Evolutionary conservation across 345 rosid species (phyloP).

Genomic region (Physaria fendleri): DNA sequence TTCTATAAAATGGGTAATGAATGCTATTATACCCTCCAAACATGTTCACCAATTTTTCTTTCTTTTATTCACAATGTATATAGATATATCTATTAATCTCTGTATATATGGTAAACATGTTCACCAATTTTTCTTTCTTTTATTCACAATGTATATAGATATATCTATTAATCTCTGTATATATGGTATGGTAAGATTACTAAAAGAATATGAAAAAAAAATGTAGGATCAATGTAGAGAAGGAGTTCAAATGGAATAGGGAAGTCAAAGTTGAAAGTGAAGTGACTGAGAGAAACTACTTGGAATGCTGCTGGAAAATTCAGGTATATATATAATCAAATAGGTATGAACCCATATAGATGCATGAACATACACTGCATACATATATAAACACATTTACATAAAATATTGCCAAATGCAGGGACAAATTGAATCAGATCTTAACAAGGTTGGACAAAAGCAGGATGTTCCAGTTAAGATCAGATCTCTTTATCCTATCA

Average conservation of each 20-base stretch:
- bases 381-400: not conserved
- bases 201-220: too few relatives aligned
- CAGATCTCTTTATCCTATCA: not conserved
- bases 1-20: too few relatives aligned
- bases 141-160: too few relatives aligned
- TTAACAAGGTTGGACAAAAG: conserved; percentile 32
- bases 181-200: too few relatives aligned
- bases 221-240: conserved; percentile 14
- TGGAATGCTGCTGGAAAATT: conserved; percentile 35
- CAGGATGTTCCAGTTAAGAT: conserved; percentile 36
- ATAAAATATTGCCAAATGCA: conserved; percentile 4
- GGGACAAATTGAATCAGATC: conserved; percentile 30
- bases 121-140: too few relatives aligned
- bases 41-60: too few relatives aligned
- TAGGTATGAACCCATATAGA: not conserved
- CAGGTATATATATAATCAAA: conserved; percentile 15
- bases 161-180: too few relatives aligned
- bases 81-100: too few relatives aligned
- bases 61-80: too few relatives aligned
- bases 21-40: too few relatives aligned
- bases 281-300: conserved; percentile 31
- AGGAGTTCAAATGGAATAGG: conserved; percentile 16
- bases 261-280: conserved; percentile 16
- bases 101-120: too few relatives aligned
- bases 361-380: not conserved